phyloP scores from a whole-genome alignment of 495 filamentous ascomycete species.

The Hyaloscypha variabilis region DNA sequence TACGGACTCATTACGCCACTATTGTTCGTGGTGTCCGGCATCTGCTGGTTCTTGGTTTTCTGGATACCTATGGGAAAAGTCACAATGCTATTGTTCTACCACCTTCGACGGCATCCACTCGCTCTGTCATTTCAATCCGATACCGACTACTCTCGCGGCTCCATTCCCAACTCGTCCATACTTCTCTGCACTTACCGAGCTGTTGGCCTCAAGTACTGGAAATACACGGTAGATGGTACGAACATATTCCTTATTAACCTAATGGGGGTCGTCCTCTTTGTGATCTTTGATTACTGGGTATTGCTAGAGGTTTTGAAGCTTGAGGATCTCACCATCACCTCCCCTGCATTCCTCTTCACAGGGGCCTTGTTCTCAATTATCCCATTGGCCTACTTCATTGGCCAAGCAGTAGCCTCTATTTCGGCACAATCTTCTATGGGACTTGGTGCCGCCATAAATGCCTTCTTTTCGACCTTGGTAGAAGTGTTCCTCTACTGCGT shows the following conservation, averaged over 20 bases:
- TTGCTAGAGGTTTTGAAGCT: conserved; percentile 68
- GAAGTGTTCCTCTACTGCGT: conserved; percentile 98
- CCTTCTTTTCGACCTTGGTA: conserved; percentile 98
- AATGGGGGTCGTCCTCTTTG: conserved; percentile 85
- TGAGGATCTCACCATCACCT: conserved; percentile 66
- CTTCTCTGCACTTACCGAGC: conserved; percentile 96
- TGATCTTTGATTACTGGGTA: conserved; percentile 88
- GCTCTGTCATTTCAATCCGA: conserved; percentile 93
- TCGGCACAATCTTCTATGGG: conserved; percentile 99
- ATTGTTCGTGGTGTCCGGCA: conserved; percentile 78
- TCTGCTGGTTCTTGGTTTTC: conserved; percentile 97
- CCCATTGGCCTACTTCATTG: conserved; percentile 98
- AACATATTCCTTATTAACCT: conserved; percentile 99
- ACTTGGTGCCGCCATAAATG: conserved; percentile 96
- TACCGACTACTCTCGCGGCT: conserved; percentile 68
- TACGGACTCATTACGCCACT: conserved; percentile 92
- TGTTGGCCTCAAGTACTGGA: conserved; percentile 95
- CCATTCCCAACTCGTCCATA: conserved; percentile 78
- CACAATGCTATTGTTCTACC: conserved; percentile 84
- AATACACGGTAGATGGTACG: conserved; percentile 97
- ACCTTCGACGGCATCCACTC: conserved; percentile 90
- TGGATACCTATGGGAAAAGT: conserved; percentile 99
- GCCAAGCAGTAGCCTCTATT: conserved; percentile 98
- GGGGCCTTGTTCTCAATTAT: conserved; percentile 89
- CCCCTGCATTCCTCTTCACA: conserved; percentile 82